Evolutionary conservation across 2,329 filamentous ascomycete species (phyloP), one percentile per base, ranked within the genome.

Genomic region (Ophiostoma perfectum): DNA sequence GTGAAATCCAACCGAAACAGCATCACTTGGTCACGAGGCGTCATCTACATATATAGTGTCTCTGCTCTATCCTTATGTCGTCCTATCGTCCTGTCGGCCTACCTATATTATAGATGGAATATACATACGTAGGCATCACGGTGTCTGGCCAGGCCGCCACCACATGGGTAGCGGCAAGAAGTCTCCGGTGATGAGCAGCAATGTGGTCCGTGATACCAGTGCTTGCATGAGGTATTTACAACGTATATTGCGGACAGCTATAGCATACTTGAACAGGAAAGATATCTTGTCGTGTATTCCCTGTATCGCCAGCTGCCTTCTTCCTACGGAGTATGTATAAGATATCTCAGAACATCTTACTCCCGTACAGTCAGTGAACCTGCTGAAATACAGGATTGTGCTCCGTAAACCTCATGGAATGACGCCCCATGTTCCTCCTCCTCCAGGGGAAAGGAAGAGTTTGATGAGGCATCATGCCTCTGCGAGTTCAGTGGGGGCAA

Each of bases 171-270:
- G 12, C 18, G 18, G 49, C 47, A 55, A 27, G n/a, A 55, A 27
- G 49, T 27, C 49, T 55, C 49, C 8, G 49, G 49, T 12, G 8
- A 55, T 55, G 18, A 27, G 12, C 49, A 55, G 27, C n/a, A 55
- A 27, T 55, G 49, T 55, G 49, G 49, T 55, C 49, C 49, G 49
- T 55, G 49, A 36, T 55, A 11, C 49, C 7, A 55, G 18, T 55
- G 49, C 49, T 6, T 55, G 18, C n/a, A 55, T 55, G 49, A 55
- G 18, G 49, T 55, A 55, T 55, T 55, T 55, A 27, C 49, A n/a
- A 27, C 49, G 4, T 55, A 55, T 55, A 55, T 27, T 27, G 27
- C 3, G n/a, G 7, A 27, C 49, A 55, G 18, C 9, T 55, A 27
- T 55, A 11, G 18, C 8, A 27, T 55, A 55, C 49, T 27, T 55